phyloP scores from a whole-genome alignment of 1,139 yeast genomes.

The Kodamaea anthophila region DNA sequence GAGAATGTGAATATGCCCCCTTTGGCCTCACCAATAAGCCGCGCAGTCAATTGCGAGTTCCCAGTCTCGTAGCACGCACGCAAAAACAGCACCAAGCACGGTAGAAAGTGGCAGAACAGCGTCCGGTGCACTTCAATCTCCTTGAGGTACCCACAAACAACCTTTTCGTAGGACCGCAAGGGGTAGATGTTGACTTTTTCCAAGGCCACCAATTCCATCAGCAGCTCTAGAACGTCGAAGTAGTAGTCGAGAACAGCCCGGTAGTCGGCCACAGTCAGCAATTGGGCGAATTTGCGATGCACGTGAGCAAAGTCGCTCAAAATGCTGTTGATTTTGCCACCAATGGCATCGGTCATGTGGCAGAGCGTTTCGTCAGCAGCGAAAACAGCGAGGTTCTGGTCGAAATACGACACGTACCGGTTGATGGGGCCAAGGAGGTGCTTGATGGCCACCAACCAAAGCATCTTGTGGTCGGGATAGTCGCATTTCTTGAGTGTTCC shows the following conservation, averaged over 20 bases:
- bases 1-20: too few species aligned
- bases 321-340: conserved; percentile 6
- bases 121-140: conserved; percentile 7
- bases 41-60: conserved; percentile 15
- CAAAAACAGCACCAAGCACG: conserved; percentile 17
- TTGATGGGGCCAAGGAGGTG: conserved; percentile 9
- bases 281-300: conserved; percentile 3
- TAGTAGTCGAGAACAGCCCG: conserved; percentile 8
- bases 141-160: background rate
- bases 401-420: conserved; percentile 10
- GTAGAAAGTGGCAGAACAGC: conserved; percentile 11
- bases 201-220: conserved; percentile 13
- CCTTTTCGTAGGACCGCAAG: too few species aligned
- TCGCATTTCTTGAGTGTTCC: conserved; percentile 12
- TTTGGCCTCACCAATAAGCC: conserved; percentile 11
- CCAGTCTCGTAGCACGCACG: conserved; percentile 22
- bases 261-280: conserved; percentile 4
- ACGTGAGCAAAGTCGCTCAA: conserved; percentile 5
- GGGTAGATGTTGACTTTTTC: conserved; percentile 11
- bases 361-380: conserved; percentile 5
- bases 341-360: conserved; percentile 5
- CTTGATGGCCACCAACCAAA: conserved; percentile 18
- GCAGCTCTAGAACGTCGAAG: conserved; percentile 7
- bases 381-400: conserved; percentile 6
- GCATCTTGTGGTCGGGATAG: conserved; percentile 11